Base-by-base conservation (phyloP, 805 yeast genomes). In the Grigorovia jiainica region DNA sequence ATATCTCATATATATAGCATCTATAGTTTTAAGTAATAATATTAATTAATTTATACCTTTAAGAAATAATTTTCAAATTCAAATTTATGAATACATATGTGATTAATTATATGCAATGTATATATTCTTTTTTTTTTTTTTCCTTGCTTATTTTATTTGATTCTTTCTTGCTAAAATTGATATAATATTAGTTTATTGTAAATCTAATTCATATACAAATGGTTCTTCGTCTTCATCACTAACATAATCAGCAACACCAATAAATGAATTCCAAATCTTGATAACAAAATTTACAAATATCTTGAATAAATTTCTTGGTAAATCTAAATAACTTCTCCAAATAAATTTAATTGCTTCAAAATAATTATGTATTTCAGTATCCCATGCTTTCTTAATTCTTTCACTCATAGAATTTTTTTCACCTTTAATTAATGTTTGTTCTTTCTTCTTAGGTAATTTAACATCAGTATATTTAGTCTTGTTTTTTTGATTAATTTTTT, bases 211-310 rank as follows among this genome's bases (percentile, higher is more conserved):
- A 42, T 56, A 54, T 7, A 43, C 46, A 17, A 37, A 38, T 19
- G 54, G 50, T 33, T 54, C 47, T 11, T 48, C 45, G 5, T 48
- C 55, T 23, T 45, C 54, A 37, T 59, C 63, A 19, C 39, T 49
- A 13, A 55, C 41, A 39, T 53, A 50, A 34, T 61, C 58, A 17
- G 70, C 45, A 21, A 59, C 72, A n/a, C 95, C 95, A 43, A 86
- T 70, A 55, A 86, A 83, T 30, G 58, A 58, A 54, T 82, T 79
- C 96, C 96, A 90, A 58, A 74, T 70, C 32, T 68, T 65, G 44
- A 71, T 72, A 30, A 74, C 36, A 46, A 77, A 67, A 42, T 70
- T 64, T 38, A 87, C 49, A 8, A 64, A 48, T 42, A 76, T 48
- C 30, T 73, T 70, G 63, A 72, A 76, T 1, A 83, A 33, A 42